Conservation (phyloP, 495 filamentous ascomycete genomes). For the Diplogelasinospora grovesii region DNA sequence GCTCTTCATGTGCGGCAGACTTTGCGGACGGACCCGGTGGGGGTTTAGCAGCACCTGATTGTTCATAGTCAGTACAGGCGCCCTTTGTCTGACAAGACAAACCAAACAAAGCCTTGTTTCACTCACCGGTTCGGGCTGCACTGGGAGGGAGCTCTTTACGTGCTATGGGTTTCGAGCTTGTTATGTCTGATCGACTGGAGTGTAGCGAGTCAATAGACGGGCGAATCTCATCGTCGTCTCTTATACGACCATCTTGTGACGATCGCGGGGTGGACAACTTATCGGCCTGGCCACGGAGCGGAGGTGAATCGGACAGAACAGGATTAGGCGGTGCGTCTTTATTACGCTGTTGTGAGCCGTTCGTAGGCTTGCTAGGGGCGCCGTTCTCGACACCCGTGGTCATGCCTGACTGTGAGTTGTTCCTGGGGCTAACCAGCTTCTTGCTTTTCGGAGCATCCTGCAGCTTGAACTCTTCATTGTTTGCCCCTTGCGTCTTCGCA, state of each 20-base stretch:
- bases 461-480: conserved; percentile 59
- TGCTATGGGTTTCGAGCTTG: conserved; percentile 33
- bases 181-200: conserved; percentile 16
- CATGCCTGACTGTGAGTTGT: conserved; percentile 52
- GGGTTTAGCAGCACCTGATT: conserved; percentile 37
- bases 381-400: conserved; percentile 25
- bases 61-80: too few species aligned
- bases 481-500: conserved; percentile 16
- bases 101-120: too few species aligned
- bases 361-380: conserved; percentile 19
- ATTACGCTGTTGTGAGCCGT: conserved; percentile 19
- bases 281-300: conserved; percentile 26
- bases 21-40: conserved; percentile 16
- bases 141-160: conserved; percentile 42
- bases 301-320: conserved; percentile 23
- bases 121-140: conserved; percentile 33
- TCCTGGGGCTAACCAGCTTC: conserved; percentile 53
- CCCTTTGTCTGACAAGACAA: too few species aligned
- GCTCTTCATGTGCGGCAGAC: conserved; percentile 10
- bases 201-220: conserved; percentile 34
- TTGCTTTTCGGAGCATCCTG: conserved; percentile 68
- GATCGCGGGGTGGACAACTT: conserved; percentile 38
- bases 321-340: conserved; percentile 21
- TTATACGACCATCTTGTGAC: conserved; percentile 41
- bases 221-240: conserved; percentile 39